Evolutionary conservation across 805 yeast genomes (phyloP), one percentile per base, ranked within the genome.

Genomic region (Wickerhamomyces ciferrii): DNA sequence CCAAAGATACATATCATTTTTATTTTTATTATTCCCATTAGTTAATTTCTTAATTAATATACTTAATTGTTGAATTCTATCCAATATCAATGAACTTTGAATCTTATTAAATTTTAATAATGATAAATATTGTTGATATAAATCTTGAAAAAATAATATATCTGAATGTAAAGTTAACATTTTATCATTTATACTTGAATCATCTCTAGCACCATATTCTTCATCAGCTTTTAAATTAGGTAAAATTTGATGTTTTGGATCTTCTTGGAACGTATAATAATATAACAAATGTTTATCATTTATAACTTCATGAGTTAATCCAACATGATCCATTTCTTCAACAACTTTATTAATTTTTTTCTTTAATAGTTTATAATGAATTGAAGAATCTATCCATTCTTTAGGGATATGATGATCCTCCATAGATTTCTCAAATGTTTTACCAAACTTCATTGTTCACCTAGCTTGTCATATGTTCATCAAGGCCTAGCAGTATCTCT

Each of bases 341-440:
- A 84, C 90, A 15, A 85, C 86, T 48, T 70, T 71, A 48, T 76
- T 76, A 48, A 85, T 83, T 47, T 80, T 72, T 58, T 85, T 86
- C 59, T 85, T 85, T 48, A 85, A 61, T 3, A 79, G 74, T 60
- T 85, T 85, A 60, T 85, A 85, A 53, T 84, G 87, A 41, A 85
- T 84, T 14, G 90, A 87, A 7, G 78, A 75, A 25, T 70, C 74
- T 0, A 76, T 66, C 94, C 94, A 85, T 20, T 79, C 83, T 24
- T 68, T 70, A 6, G 92, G 92, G 15, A 84, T 69, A 2, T 75
- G 72, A 42, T 81, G 84, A 45, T 76, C 83, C 34, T 69, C 69
- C 21, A 86, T 70, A 2, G 81, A 75, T 54, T 82, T 79, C 57
- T 85, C 84, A 47, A 83, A 76, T 6, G 77, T 74, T 60, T 85